Base-by-base conservation (phyloP, 306 rosid species). In the Myrica gale region DNA sequence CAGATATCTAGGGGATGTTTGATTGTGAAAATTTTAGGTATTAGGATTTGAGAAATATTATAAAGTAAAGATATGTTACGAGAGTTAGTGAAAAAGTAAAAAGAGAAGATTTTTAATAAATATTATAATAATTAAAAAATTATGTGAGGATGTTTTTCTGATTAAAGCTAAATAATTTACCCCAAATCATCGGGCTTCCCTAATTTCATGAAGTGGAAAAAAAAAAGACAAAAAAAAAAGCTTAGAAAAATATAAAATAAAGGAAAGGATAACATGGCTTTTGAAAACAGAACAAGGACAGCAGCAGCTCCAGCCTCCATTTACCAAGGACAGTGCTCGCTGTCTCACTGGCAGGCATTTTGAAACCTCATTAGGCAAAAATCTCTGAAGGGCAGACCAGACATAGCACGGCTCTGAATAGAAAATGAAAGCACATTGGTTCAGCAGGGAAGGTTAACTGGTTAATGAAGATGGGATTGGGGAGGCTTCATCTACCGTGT, bases 301-400 rank as follows among this genome's bases (percentile, higher is more conserved):
- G 17, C n/a, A 12, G 26, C 48, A 17, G 50, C 48, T 16, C 6
- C n/a, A n/a, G n/a, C n/a, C n/a, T n/a, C n/a, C 68, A 32, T 16
- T 62, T 37, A 62, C 46, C 68, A 15, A 62, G 68, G 68, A 26
- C 32, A 26, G 32, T 26, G 32, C 19, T 15, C 70, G 0, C 15
- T 42, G 12, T 65, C 15, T 65, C 48, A n/a, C 48, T 6, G 21
- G 0, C 21, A 41, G 17, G 70, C 70, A 12, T 21, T 69, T 69
- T 77, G 61, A 77, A 77, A 69, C 16, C 23, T 17, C 65, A 39
- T 21, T 2, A 2, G 15, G 19, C 65, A 53, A 42, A 37, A 42
- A 65, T 41, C 70, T 41, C 50, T 16, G 0, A 44, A 15, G 37
- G 74, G 48, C 80, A 73, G 61, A 73, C 56, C 78, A 44, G 43